Evolutionary conservation across 352 stramenopile genomes (phyloP).

Genomic region (Pythium rishiriense): DNA sequence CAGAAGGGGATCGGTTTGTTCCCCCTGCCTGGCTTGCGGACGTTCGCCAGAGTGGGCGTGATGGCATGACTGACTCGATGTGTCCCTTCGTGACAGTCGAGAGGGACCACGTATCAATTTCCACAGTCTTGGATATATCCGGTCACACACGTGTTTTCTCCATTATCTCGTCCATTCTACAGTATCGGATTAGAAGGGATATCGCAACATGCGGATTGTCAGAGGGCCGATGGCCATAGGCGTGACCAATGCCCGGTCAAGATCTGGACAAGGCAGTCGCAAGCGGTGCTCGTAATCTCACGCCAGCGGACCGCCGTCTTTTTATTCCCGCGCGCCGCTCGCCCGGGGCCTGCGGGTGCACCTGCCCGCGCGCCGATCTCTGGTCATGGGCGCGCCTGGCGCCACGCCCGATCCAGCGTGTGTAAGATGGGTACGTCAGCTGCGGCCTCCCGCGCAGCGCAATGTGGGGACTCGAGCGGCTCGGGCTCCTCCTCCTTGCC

Average conservation of each 20-base stretch:
- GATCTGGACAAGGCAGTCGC: conserved; percentile 9
- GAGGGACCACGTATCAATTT: not conserved
- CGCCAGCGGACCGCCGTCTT: not conserved
- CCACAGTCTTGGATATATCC: not conserved
- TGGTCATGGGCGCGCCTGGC: not conserved
- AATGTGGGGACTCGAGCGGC: not conserved
- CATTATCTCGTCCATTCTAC: not conserved
- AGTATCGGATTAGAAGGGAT: not conserved
- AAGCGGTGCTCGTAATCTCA: conserved; percentile 7
- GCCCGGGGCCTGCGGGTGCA: no score
- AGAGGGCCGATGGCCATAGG: not conserved
- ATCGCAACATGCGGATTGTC: not conserved
- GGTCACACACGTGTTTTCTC: not conserved
- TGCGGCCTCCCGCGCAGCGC: not conserved
- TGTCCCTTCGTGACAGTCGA: conserved; percentile 16
- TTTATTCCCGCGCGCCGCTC: not conserved
- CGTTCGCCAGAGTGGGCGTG: conserved; percentile 13
- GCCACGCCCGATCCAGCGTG: conserved; percentile 13
- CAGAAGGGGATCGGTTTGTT: not conserved
- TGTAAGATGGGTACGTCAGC: conserved; percentile 24
- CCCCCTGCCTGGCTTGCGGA: not conserved
- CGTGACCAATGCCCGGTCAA: conserved; percentile 20
- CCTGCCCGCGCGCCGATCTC: no score
- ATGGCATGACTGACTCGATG: conserved; percentile 21
- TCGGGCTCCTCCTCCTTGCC: no score